Base-by-base conservation (phyloP, 2,329 filamentous ascomycete species). In the Sordariomycetes sp. region DNA sequence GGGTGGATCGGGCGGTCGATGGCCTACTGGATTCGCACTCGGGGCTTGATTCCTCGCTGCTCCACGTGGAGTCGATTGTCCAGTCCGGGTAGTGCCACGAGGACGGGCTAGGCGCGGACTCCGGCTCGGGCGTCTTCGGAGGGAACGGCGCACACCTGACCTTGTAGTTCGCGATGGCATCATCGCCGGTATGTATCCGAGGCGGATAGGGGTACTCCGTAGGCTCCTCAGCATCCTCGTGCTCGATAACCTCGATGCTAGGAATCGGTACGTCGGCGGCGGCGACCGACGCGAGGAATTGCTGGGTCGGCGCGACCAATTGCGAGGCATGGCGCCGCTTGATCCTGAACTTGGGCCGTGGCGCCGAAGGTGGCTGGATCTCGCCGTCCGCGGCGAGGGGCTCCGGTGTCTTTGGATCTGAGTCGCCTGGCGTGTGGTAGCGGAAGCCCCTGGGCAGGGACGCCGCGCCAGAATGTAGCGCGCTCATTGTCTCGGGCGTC, bases 251-350 rank as follows among this genome's bases (percentile, higher is more conserved):
- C 67, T 86, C 82, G 58, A 86, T 84, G 66, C 81, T 85, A 15
- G 81, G 82, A 55, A 86, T 77, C 25, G 82, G 80, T 3, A 84
- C 72, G 65, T 86, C 82, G 60, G 81, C 82, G 20, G 81, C 81
- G 52, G 80, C 82, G 58, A 86, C 82, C 3, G 81, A 85, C 2
- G 81, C 82, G n/a, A 86, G 75, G 64, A 86, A 86, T 55, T 85
- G 80, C 64, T 83, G 75, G 1, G 82, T 85, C 1, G 82, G 81
- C 42, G 81, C 81, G 59, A 74, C 68, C 12, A 80, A 70, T 58
- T 76, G 73, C 51, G 78, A 75, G 42, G 74, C 73, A 63, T 76
- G 74, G 62, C 80, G 79, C 63, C 76, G 75, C 67, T 80, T 80
- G 59, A 84, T 67, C 61, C 73, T 76, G 62, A 83, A 72, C 56